Base-by-base conservation (phyloP, 352 stramenopile genomes). In the Globisporangium nodosum region DNA sequence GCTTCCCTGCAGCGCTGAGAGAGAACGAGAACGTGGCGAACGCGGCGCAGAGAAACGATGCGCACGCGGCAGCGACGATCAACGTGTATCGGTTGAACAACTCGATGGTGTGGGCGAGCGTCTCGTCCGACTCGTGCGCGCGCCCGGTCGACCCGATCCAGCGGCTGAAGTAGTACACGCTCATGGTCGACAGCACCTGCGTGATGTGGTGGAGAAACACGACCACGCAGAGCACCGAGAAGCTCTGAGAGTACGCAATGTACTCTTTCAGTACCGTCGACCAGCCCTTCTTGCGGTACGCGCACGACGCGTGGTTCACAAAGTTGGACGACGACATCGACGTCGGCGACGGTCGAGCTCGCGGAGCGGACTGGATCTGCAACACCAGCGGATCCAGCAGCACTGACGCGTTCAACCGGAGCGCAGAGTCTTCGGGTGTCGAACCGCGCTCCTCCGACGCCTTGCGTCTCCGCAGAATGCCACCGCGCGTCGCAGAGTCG, bases 131-230 rank as follows among this genome's bases (percentile, higher is more conserved):
- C 6, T 47, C 33, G 2, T 54, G 18, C 6, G 58, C 40, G 3
- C 30, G 15, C 8, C 52, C 62, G 21, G 58, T 70, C 5, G 61
- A 52, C 27, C 63, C 68, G 33, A 74, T 74, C 70, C 70, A 78
- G 16, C 66, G 60, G 31, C 66, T 74, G 39, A 78, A 78, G 30
- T 47, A 66, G 56, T 78, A 78, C 37, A 78, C 61, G 42, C 63
- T 70, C 20, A 58, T 62, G 2, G 64, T 74, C 24, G 66, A 61
- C 8, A 72, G 43, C 18, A 73, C 52, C 49, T 78, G 70, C 0
- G 70, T 74, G 51, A 74, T 15, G 16, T 70, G 63, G 37, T 78
- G 70, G 12, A 74, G 58, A 9, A 65, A 35, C 12, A 71, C 49
- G 9, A 78, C 70, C 18, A 73, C 18, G n/a, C 49, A 59, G 11